phyloP scores from a whole-genome alignment of 495 filamentous ascomycete species.

The Paragyromitra xinjiangensis region DNA sequence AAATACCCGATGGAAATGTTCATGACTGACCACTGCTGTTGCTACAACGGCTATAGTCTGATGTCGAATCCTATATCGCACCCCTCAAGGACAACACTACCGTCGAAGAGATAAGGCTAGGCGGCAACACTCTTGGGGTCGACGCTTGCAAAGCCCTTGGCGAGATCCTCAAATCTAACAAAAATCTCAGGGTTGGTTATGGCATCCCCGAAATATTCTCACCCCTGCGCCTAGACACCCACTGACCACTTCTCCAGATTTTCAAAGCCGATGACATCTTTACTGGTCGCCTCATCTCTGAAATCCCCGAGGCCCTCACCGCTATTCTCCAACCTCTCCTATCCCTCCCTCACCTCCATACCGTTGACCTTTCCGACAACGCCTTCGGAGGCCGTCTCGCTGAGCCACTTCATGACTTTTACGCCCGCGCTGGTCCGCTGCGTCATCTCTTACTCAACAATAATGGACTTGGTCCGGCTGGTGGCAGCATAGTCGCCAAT shows the following conservation, averaged over 20 bases:
- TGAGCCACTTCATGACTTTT: slow-evolving; percentile 82
- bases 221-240: neutral
- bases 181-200: slow-evolving; percentile 71
- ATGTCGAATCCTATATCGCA: slow-evolving; percentile 85
- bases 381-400: slow-evolving; percentile 94
- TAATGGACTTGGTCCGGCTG: slow-evolving; percentile 93
- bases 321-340: slow-evolving; percentile 86
- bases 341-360: slow-evolving; percentile 80
- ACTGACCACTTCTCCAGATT: slow-evolving; percentile 62
- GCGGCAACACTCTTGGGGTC: slow-evolving; percentile 90
- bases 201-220: neutral
- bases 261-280: slow-evolving; percentile 97
- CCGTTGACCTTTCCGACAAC: slow-evolving; percentile 95
- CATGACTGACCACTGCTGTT: slow-evolving; percentile 13
- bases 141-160: slow-evolving; percentile 85
- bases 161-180: slow-evolving; percentile 79
- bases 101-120: slow-evolving; percentile 82
- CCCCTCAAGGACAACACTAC: slow-evolving; percentile 73
- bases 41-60: slow-evolving; percentile 59
- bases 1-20: neutral
- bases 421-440: slow-evolving; percentile 83
- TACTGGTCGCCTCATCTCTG: slow-evolving; percentile 88
- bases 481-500: slow-evolving; percentile 85
- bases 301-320: slow-evolving; percentile 89
- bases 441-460: slow-evolving; percentile 95